These are phyloP conservation scores for Apiospora kogelbergensis DNA, from an alignment of 2,329 filamentous ascomycete species.

Conservation along the genomic window DNA sequence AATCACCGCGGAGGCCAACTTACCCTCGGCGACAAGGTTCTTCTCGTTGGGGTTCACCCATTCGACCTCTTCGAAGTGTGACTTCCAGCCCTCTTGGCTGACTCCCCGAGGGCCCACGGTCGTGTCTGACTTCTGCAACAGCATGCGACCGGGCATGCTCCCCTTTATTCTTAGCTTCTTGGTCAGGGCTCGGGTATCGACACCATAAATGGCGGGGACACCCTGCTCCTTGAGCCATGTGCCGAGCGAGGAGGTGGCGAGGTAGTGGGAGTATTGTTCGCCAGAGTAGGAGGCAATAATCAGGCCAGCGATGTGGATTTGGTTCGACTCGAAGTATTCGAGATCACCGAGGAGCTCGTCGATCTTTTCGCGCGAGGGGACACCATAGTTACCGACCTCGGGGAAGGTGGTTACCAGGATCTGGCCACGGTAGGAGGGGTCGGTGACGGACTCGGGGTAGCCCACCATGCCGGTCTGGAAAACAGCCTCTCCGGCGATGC, in stretches of 20 bases:
- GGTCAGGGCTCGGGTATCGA: conserved; percentile 90
- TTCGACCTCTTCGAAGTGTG: conserved; percentile 75
- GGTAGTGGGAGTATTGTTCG: conserved; percentile 92
- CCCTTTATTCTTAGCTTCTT: conserved; percentile 93
- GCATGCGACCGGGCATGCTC: conserved; percentile 92
- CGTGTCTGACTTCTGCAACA: conserved; percentile 63
- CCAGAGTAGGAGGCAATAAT: conserved; percentile 90
- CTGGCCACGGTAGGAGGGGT: conserved; percentile 86
- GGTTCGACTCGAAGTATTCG: conserved; percentile 85
- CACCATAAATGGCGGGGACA: conserved; percentile 89
- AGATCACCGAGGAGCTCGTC: conserved; percentile 84
- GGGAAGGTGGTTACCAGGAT: conserved; percentile 97
- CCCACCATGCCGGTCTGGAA: conserved; percentile 99
- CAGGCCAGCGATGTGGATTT: conserved; percentile 93
- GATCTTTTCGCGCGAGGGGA: conserved; percentile 80
- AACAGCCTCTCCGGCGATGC: conserved; percentile 92
- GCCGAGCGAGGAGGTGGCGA: conserved; percentile 86
- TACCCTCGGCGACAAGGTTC: conserved; percentile 94
- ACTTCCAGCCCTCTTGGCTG: conserved; percentile 37
- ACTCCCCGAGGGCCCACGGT: conserved; percentile 18
- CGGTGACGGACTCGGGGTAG: conserved; percentile 90
- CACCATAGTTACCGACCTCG: conserved; percentile 95
- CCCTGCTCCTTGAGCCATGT: conserved; percentile 96
- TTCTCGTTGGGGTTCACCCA: conserved; percentile 91
- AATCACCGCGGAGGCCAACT: conserved; percentile 40